These are phyloP conservation scores for Pyrus communis DNA, from an alignment of 306 rosid species.

Conservation along the genomic window DNA sequence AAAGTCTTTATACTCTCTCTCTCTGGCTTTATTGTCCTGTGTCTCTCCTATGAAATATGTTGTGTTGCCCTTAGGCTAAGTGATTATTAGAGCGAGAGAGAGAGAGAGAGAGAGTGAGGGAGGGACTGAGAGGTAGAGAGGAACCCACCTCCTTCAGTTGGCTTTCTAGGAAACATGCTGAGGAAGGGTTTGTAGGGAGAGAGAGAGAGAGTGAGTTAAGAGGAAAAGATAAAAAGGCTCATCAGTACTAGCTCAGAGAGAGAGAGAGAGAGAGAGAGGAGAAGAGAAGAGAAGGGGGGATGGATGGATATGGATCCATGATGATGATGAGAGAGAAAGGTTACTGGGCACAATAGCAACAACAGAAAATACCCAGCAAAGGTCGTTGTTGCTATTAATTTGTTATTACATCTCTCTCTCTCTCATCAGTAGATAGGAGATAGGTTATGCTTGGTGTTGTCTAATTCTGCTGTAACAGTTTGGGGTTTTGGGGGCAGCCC, in stretches of 20 bases:
- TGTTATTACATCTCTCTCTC: slow-evolving; percentile 2
- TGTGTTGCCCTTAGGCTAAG: background rate
- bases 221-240: background rate
- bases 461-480: background rate
- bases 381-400: slow-evolving; percentile 40
- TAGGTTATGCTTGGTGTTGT: slow-evolving; percentile 4
- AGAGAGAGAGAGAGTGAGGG: slow-evolving; percentile 4
- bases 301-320: slow-evolving; percentile 1
- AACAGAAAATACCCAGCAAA: slow-evolving; percentile 23
- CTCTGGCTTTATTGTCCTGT: background rate
- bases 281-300: background rate
- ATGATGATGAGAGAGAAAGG: slow-evolving; percentile 28
- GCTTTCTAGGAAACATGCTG: slow-evolving; percentile 39
- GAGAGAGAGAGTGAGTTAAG: slow-evolving; percentile 3
- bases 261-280: background rate
- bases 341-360: slow-evolving; percentile 10
- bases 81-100: slow-evolving; percentile 48
- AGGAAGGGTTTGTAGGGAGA: slow-evolving; percentile 2
- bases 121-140: slow-evolving; percentile 16
- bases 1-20: slow-evolving; percentile 42
- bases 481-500: background rate
- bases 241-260: background rate
- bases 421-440: background rate
- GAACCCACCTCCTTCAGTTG: slow-evolving; percentile 32
- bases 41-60: background rate